Base-by-base conservation (phyloP, 2,329 filamentous ascomycete genomes). In the Fusarium decemcellulare region DNA sequence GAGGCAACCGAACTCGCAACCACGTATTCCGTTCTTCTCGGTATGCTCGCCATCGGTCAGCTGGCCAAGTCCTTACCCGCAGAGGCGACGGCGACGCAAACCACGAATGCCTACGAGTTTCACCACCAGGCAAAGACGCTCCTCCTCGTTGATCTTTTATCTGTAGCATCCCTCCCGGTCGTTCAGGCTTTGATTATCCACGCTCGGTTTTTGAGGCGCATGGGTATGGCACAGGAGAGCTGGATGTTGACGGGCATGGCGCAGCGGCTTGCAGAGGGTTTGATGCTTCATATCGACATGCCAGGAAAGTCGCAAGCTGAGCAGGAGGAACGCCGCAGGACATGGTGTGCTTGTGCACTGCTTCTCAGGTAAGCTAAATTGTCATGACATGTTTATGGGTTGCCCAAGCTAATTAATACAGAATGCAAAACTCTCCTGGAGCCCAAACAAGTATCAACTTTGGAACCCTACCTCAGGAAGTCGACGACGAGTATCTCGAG, bases 31-130 rank as follows among this genome's bases (percentile, higher is more conserved):
- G 71, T 75, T 1, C 54, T 75, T 1, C 47, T 75, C 23, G 73
- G 73, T 15, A 75, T 75, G 68, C 68, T 75, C 15, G 73, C 73
- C 32, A 63, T 73, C 47, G 73, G 73, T 0, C 73, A 75, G 44
- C 59, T 72, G 1, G 62, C 69, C 23, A 74, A 70, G 30, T 42
- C 61, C 0, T n/a, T 43, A 1, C 36, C 42, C 3, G 48, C 50
- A 16, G 70, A 67, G 15, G 47, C 57, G 4, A 39, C 32, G 12
- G 39, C 67, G 30, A 52, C 59, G 0, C 66, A 72, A 5, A 12
- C 46, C 1, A 46, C 65, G 3, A 56, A 60, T 16, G 73, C 72
- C 15, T 55, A 44, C 63, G 73, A 75, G 18, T 74, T 74, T 37
- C 73, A 75, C 12, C 59, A 70, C 7, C 72, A 74, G 11, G 69